Evolutionary conservation across 371 early-diverging fungal species (phyloP), one percentile per base, ranked within the genome.

Genomic region (Capillidium rhysosporum): DNA sequence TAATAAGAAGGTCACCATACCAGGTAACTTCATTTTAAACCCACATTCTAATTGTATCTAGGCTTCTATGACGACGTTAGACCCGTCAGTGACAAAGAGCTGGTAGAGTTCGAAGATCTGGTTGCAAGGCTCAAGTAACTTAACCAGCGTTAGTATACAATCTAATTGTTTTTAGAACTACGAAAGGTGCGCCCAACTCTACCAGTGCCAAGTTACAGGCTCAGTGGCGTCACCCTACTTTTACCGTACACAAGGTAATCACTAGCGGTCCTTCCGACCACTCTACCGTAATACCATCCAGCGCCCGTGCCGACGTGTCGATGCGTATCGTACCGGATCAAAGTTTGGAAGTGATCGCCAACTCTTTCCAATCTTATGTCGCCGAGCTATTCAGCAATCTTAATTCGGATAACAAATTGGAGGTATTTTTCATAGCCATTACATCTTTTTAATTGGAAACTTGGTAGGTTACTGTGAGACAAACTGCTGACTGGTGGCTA

Each of bases 311-410:
- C 0, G 63, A 70, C 49, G 73, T 87, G 56, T 84, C 84, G 55
- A 80, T 86, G 76, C 74, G 88, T 20, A 72, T 84, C 38, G 88
- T 87, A 5, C 88, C 88, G 1, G 80, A 84, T 58, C 88, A 87
- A 66, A 61, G 71, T 28, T 71, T 82, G 7, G 58, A 67, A 12
- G 73, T 74, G 9, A 80, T 87, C 23, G 68, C 71, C 44, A 59
- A 54, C 10, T 65, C 66, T 14, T 80, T 86, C 56, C 62, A 72
- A 30, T 56, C 57, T 1, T 67, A 80, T 58, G 70, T 84, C 14
- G 58, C 68, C 14, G 45, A 61, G 8, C 65, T 70, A 7, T 84
- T 82, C 62, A 56, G 52, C 18, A 63, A 67, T 20, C 63, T 72
- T 14, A 60, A 66, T 10, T 73, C 79, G 0, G 72, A 77, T 39